phyloP scores from a whole-genome alignment of 345 rosid species.

The Chamaenerion angustifolium region DNA sequence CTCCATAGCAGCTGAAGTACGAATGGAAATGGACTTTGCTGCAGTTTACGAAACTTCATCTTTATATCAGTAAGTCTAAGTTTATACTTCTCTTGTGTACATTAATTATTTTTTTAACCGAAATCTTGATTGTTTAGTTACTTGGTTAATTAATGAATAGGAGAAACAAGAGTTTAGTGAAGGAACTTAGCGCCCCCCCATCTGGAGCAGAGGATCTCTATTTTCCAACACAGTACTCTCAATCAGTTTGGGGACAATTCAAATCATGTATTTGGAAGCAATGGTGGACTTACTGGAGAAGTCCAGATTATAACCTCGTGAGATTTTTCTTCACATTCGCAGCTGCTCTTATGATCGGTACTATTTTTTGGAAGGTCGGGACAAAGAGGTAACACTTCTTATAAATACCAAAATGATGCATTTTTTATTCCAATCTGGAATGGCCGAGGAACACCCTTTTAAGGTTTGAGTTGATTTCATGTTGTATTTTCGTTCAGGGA shows the following conservation, averaged over 20 bases:
- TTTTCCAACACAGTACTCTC: conserved; percentile 27
- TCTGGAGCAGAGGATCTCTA: conserved; percentile 27
- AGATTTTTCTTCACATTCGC: conserved; percentile 25
- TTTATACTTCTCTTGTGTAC: neutral
- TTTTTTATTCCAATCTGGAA: neutral
- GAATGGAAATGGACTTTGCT: conserved; percentile 32
- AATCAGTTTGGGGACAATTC: conserved; percentile 32
- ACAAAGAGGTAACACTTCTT: conserved; percentile 15
- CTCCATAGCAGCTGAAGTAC: conserved; percentile 23
- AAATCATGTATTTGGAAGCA: conserved; percentile 45
- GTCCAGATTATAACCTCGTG: conserved; percentile 33
- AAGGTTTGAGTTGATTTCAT: neutral
- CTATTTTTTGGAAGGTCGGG: conserved; percentile 35
- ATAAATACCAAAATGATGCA: neutral
- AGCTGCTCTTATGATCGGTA: conserved; percentile 26
- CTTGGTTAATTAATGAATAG: conserved; percentile 7
- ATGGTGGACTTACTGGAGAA: conserved; percentile 50
- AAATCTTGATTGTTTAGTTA: too few species aligned
- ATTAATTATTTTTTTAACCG: too few species aligned
- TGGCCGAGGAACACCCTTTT: too few species aligned
- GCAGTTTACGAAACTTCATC: conserved; percentile 25
- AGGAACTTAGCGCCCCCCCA: conserved; percentile 28
- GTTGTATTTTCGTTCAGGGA: conserved; percentile 20
- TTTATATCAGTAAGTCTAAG: conserved; percentile 23
- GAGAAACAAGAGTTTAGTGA: conserved; percentile 25